Conservation (phyloP, 371 early-diverging fungal genomes). For the Haplosporangium sp. region DNA sequence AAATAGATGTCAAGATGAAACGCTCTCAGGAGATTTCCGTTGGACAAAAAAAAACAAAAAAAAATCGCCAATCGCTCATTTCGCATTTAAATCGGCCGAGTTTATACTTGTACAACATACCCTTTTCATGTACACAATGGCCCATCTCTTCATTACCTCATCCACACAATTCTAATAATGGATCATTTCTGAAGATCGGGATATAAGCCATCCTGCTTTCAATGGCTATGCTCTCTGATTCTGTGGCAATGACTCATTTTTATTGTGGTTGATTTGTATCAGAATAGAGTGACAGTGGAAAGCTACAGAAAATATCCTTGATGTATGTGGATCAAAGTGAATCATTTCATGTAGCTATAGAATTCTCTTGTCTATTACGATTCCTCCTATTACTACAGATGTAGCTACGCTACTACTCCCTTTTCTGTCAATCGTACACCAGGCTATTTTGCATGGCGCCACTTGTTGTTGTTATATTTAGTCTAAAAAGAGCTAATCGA, state of each 20-base stretch:
- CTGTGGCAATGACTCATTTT: neutral
- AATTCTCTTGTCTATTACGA: neutral
- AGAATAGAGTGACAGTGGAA: neutral
- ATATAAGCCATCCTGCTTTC: neutral
- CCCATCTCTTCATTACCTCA: constrained; percentile 11
- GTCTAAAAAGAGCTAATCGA: neutral
- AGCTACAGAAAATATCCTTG: neutral
- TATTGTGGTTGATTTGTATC: neutral
- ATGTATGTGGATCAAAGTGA: neutral
- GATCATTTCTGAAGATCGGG: constrained; percentile 1
- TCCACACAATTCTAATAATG: neutral
- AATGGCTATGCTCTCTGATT: neutral
- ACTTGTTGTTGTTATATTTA: neutral
- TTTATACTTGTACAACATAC: neutral
- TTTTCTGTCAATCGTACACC: neutral
- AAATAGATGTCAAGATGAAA: constrained; percentile 32
- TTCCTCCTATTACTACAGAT: neutral
- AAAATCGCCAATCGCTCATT: constrained; percentile 18
- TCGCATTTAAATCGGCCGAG: neutral
- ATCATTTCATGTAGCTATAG: neutral
- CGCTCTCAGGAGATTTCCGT: constrained; percentile 18
- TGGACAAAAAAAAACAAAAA: neutral
- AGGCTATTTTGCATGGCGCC: neutral
- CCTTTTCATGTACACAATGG: neutral
- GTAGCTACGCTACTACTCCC: neutral